Evolutionary conservation across 2,329 filamentous ascomycete genomes (phyloP).

Genomic region (Epichloe gansuensis): DNA sequence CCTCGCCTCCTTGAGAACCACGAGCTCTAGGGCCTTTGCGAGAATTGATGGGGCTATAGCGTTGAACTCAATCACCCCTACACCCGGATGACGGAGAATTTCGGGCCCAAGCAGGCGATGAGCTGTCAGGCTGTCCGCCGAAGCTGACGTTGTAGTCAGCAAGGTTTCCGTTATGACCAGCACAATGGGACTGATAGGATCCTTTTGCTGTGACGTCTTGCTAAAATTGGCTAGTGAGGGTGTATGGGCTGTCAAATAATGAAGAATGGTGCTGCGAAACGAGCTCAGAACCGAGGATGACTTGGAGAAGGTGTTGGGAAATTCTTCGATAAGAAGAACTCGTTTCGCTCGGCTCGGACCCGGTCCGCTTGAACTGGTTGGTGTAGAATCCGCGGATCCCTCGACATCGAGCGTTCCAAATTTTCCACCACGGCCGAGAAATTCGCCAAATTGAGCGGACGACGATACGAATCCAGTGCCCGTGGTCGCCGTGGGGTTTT

Average conservation of each 20-base stretch:
- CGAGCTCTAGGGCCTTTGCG: constrained; percentile 66
- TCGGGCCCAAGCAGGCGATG: constrained; percentile 80
- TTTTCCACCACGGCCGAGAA: constrained; percentile 67
- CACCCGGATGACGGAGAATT: constrained; percentile 67
- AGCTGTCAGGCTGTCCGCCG: constrained; percentile 83
- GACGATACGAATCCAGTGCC: constrained; percentile 54
- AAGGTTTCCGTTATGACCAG: constrained; percentile 88
- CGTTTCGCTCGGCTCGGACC: constrained; percentile 23
- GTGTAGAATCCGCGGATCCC: constrained; percentile 15
- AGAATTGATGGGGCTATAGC: constrained; percentile 77
- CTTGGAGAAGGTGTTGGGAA: constrained; percentile 60
- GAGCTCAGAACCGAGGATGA: constrained; percentile 51
- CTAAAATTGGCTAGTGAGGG: constrained; percentile 39
- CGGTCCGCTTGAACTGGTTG: constrained; percentile 10
- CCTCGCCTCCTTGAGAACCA: constrained; percentile 75
- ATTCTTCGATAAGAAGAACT: constrained; percentile 68
- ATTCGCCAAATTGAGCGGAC: constrained; percentile 80
- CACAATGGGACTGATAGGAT: constrained; percentile 57
- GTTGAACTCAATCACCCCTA: constrained; percentile 82
- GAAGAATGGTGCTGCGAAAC: constrained; percentile 63
- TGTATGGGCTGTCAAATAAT: constrained; percentile 58
- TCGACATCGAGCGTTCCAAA: constrained; percentile 57
- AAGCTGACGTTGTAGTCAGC: constrained; percentile 70
- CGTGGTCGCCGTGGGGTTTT: constrained; percentile 56
- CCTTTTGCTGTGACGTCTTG: constrained; percentile 23